Evolutionary conservation across 306 rosid species (phyloP), one percentile per base, ranked within the genome.

Genomic region (Geum urbanum): DNA sequence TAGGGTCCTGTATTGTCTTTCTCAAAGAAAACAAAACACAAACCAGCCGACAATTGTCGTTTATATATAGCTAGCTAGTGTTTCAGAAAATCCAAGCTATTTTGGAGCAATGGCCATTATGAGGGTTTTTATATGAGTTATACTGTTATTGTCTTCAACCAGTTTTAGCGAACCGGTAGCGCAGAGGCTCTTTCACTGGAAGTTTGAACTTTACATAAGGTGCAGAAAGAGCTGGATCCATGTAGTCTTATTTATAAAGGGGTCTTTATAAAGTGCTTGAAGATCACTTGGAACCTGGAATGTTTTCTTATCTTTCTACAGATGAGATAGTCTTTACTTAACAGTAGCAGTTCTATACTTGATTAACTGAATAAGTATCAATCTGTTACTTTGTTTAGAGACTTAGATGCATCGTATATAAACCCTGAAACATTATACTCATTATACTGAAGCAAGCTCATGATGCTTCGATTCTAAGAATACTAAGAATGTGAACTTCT

Each of bases 401-500:
- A 32, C 37, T 32, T 32, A 3, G 37, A 32, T 32, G 37, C n/a
- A n/a, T n/a, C n/a, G 37, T 32, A 32, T 32, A 32, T 32, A n/a
- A 32, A 19, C 24, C 12, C 47, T 41, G 10, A 56, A 60, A 73
- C 54, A 74, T 63, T n/a, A n/a, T 51, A 10, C 18, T 5, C 5
- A 19, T 61, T 49, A 58, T 52, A 44, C 53, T 57, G 48, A 70
- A 49, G 54, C 67, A 58, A 24, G 27, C 27, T 24, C 35, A 70
- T 48, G 77, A 79, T 79, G 80, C 74, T 75, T 71, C 70, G 65
- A 7, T 65, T 46, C 66, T 71, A 76, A 76, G 58, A 55, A 43
- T 54, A 68, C 57, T 66, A 58, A 22, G 19, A 62, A n/a, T 63
- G 37, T 68, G 49, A 44, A n/a, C 68, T 59, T 14, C 24, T 55